Evolutionary conservation across 257 asterid genomes (phyloP).

Genomic region (Primulina tabacum): DNA sequence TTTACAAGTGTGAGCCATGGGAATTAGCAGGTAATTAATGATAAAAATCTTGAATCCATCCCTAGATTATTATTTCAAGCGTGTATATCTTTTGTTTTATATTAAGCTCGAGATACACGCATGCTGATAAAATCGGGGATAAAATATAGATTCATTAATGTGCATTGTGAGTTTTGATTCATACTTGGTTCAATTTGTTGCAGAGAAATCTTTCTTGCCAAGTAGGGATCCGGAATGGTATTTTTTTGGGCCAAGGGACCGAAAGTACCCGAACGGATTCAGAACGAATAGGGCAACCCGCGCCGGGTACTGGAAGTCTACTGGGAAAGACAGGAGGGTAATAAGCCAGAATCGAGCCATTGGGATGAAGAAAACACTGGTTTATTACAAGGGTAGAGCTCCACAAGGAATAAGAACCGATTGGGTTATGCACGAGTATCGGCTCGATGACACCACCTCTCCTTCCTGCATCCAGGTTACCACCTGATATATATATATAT

Average conservation of each 20-base stretch:
- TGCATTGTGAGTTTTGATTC: too few relatives aligned
- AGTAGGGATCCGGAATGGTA: slow-evolving; percentile 99
- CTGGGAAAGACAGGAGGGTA: slow-evolving; percentile 87
- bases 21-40: slow-evolving; percentile 66
- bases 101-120: not conserved
- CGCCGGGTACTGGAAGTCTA: slow-evolving; percentile 96
- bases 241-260: slow-evolving; percentile 92
- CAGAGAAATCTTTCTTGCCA: slow-evolving; percentile 89
- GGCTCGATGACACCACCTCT: slow-evolving; percentile 56
- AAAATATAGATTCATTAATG: not conserved
- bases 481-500: not conserved
- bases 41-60: not conserved
- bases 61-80: not conserved
- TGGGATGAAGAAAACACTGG: slow-evolving; percentile 94
- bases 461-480: slow-evolving; percentile 61
- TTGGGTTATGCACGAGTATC: slow-evolving; percentile 97
- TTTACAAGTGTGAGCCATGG: slow-evolving; percentile 99
- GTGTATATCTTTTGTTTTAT: not conserved
- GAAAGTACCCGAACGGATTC: slow-evolving; percentile 93
- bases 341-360: slow-evolving; percentile 64
- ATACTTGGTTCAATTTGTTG: slow-evolving; percentile 14
- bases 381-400: slow-evolving; percentile 87
- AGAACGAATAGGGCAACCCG: slow-evolving; percentile 87
- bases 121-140: not conserved
- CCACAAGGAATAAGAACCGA: slow-evolving; percentile 91